Percentiles rank a stretch among this genome's conserved stretches.
phyloP scores from a whole-genome alignment of 2,329 filamentous ascomycete genomes.

The Huntiella omanensis region DNA sequence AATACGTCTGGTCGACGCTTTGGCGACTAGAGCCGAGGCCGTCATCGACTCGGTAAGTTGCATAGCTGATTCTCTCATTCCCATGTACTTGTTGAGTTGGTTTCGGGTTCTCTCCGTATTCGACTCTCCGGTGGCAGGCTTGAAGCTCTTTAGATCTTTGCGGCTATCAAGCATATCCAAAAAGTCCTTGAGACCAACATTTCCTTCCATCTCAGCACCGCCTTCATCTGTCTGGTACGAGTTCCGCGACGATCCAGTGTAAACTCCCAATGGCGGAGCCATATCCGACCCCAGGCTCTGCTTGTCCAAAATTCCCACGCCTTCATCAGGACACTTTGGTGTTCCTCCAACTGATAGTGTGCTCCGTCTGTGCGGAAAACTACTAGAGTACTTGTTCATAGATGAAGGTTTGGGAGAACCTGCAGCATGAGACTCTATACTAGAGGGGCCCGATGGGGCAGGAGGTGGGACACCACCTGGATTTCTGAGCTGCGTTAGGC shows the following conservation, averaged over 20 bases:
- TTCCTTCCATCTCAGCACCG: background rate
- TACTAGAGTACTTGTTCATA: slow-evolving; percentile 78
- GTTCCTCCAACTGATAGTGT: slow-evolving; percentile 59
- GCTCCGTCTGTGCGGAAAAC: slow-evolving; percentile 70
- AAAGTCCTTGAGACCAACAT: slow-evolving; percentile 70
- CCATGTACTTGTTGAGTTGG: slow-evolving; percentile 68
- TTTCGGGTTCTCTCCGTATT: slow-evolving; percentile 58
- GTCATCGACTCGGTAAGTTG: slow-evolving; percentile 84
- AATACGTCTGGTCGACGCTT: slow-evolving; percentile 35
- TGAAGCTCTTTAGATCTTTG: slow-evolving; percentile 70
- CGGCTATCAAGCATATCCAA: slow-evolving; percentile 73
- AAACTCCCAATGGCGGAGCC: slow-evolving; percentile 60
- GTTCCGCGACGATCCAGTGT: slow-evolving; percentile 52
- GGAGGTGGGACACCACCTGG: background rate
- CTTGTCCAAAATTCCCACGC: slow-evolving; percentile 62
- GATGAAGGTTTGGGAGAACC: slow-evolving; percentile 63
- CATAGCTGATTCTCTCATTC: slow-evolving; percentile 77
- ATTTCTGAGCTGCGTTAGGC: slow-evolving; percentile 12
- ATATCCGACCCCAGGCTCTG: slow-evolving; percentile 54
- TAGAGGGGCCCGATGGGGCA: slow-evolving; percentile 26
- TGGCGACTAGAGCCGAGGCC: slow-evolving; percentile 68
- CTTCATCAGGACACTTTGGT: slow-evolving; percentile 39
- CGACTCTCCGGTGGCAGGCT: slow-evolving; percentile 42
- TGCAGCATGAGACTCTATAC: slow-evolving; percentile 39
- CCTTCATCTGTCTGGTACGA: slow-evolving; percentile 64